Evolutionary conservation across 805 yeast genomes (phyloP), one percentile per base, ranked within the genome.

Genomic region (Diddensiella santjacobensis): DNA sequence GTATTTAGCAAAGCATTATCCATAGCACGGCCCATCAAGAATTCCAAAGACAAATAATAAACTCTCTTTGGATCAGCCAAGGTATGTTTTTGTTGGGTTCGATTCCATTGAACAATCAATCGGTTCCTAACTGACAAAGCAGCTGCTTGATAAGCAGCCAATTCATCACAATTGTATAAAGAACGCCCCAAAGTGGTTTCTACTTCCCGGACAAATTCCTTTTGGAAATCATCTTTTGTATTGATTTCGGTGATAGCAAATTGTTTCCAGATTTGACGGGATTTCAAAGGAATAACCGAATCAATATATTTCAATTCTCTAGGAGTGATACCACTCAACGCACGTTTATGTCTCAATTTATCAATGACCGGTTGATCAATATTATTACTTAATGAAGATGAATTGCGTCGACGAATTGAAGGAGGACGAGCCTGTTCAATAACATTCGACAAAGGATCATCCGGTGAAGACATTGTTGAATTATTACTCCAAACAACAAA

Each of bases 81-180:
- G 13, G 96, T 88, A 67, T 87, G 93, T 61, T 79, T 75, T 68
- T 89, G 96, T 69, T 89, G 96, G 35, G 97, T 89, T 66, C 83
- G 81, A 65, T 90, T 89, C 97, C 96, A 89, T 59, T 87, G 87
- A 41, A 87, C 74, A 57, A 87, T 75, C 61, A 89, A 71, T 45
- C 83, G 81, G 66, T 90, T 96, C 54, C 95, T 74, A 50, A 89
- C 75, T 20, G 93, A 74, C 60, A 74, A 74, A 3, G 96, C 83
- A 35, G 95, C 80, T 0, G 96, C 95, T 64, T 86, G 95, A 64
- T 90, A 89, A 20, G 96, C 96, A 36, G 96, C 96, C 62, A 89
- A 72, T 50, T 83, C 83, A 66, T 90, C 97, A 70, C 96, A 87
- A 62, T 90, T 90, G 76, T 85, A 87, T 72, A 89, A 71, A 29